These are phyloP conservation scores for Russula virescens DNA, from an alignment of 768 basidiomycete genomes.

Conservation along the genomic window DNA sequence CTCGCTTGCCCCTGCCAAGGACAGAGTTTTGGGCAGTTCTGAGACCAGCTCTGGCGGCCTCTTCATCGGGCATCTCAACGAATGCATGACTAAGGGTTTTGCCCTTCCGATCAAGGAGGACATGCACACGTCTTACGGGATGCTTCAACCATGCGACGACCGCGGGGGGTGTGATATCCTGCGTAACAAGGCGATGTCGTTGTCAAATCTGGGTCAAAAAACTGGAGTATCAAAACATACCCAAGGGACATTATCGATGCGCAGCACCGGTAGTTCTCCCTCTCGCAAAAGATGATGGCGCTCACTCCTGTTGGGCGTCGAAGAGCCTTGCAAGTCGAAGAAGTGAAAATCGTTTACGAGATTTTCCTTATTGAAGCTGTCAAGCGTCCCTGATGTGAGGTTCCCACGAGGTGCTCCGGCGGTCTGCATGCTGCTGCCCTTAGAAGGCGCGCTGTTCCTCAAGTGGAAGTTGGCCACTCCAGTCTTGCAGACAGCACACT, in stretches of 20 bases:
- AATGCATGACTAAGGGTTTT: conserved; percentile 85
- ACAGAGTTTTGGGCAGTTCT: conserved; percentile 55
- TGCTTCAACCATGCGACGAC: conserved; percentile 66
- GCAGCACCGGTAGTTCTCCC: conserved; percentile 53
- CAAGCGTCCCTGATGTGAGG: conserved; percentile 23
- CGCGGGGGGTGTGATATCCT: conserved; percentile 82
- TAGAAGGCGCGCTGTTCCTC: conserved; percentile 26
- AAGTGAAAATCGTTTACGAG: conserved; percentile 24
- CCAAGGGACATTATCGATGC: conserved; percentile 90
- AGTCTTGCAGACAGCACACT: conserved; percentile 71
- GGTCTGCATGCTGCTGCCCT: conserved; percentile 24
- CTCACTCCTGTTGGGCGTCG: conserved; percentile 30
- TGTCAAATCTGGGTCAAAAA: neutral
- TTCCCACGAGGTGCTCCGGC: conserved; percentile 21
- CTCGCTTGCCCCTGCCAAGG: conserved; percentile 70
- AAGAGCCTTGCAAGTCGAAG: conserved; percentile 32
- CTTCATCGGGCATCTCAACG: conserved; percentile 61
- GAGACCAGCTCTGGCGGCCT: conserved; percentile 59
- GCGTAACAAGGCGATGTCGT: conserved; percentile 9
- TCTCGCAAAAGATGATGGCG: conserved; percentile 5
- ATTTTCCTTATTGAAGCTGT: conserved; percentile 28
- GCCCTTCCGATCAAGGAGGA: conserved; percentile 73
- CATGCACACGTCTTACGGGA: conserved; percentile 64
- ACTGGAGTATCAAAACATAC: conserved; percentile 36
- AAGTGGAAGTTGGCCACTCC: conserved; percentile 58